Evolutionary conservation across 176 grass and related monocot genomes (phyloP).

Genomic region (Triticum dicoccoides): DNA sequence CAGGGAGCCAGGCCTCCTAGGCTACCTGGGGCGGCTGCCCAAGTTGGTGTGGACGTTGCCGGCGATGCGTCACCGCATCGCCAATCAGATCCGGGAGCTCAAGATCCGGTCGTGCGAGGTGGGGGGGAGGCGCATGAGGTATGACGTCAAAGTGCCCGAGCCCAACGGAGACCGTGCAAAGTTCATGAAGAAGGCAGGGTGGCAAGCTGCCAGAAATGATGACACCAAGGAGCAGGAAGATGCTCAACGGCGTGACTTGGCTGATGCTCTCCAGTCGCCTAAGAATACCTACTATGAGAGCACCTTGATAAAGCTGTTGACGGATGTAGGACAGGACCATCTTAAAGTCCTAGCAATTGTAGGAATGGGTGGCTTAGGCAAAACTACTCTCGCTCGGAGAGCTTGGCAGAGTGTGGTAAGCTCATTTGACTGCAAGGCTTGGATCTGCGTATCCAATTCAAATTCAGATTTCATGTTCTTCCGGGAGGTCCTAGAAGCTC

Average conservation of each 20-base stretch:
- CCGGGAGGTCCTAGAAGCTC: no score
- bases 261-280: no score
- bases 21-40: neutral
- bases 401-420: no score
- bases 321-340: neutral
- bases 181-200: neutral
- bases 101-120: neutral
- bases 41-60: neutral
- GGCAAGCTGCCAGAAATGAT: neutral
- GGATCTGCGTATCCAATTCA: no score
- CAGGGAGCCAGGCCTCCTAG: neutral
- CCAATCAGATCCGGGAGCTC: neutral
- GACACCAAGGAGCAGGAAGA: neutral
- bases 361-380: neutral
- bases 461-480: no score
- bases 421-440: no score
- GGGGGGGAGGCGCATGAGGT: neutral
- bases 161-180: neutral
- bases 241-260: neutral
- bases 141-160: neutral
- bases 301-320: neutral
- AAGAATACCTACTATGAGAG: no score
- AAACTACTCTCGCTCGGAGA: neutral
- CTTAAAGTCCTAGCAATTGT: neutral
- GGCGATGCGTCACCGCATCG: neutral